phyloP scores from a whole-genome alignment of 306 rosid species.

The Luffa acutangula region DNA sequence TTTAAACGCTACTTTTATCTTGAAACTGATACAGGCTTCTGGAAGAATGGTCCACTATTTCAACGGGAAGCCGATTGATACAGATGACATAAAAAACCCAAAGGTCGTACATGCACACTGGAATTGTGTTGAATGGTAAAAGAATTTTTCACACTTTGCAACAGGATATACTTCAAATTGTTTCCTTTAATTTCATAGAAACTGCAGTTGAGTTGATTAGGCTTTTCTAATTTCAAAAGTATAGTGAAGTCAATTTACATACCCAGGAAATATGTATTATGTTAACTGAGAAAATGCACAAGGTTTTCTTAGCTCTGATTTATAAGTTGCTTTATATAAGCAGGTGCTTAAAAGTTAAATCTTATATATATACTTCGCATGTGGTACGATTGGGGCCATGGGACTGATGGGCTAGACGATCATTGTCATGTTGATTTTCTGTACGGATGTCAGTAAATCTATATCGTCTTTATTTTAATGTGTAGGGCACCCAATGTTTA shows the following conservation, averaged over 20 bases:
- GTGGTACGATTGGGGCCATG: not conserved
- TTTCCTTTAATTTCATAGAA: not conserved
- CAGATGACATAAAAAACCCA: slow-evolving; percentile 36
- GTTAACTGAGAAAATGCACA: not conserved
- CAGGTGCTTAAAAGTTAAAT: not conserved
- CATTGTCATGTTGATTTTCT: not conserved
- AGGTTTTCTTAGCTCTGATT: not conserved
- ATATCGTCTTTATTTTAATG: not conserved
- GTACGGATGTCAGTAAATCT: not conserved
- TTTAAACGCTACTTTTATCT: slow-evolving; percentile 1
- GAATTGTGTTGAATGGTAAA: slow-evolving; percentile 87
- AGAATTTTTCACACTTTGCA: not conserved
- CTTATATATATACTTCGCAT: not conserved
- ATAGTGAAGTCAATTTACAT: not conserved
- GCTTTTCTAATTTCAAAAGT: not conserved
- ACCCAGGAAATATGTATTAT: not conserved
- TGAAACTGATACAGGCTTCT: slow-evolving; percentile 46
- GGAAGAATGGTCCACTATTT: slow-evolving; percentile 59
- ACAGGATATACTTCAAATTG: not conserved
- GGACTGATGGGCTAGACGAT: not conserved
- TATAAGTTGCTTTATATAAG: not conserved
- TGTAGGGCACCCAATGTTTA: slow-evolving; percentile 94
- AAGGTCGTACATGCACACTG: slow-evolving; percentile 74
- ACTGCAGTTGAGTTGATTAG: not conserved
- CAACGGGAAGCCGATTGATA: slow-evolving; percentile 46